Conservation (phyloP, 2,329 filamentous ascomycete species). For the Aquanectria penicillioides region DNA sequence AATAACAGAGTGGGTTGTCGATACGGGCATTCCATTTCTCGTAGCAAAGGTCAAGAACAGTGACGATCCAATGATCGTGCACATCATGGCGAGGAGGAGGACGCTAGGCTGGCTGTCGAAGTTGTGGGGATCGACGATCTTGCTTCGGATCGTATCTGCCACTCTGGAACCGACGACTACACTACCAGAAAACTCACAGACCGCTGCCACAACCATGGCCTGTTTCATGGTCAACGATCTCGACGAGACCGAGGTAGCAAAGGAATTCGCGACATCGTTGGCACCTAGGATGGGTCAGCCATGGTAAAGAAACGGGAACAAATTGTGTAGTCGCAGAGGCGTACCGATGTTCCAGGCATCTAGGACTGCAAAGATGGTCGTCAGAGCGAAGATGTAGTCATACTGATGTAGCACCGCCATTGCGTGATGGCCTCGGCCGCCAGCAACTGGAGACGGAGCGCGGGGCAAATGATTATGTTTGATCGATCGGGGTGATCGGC, state of each 20-base stretch:
- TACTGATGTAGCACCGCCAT: conserved; percentile 58
- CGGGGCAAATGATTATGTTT: background rate
- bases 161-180: conserved; percentile 50
- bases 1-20: conserved; percentile 64
- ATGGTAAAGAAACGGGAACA: background rate
- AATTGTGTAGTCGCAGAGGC: conserved; percentile 4
- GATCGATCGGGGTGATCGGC: conserved; percentile 3
- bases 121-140: conserved; percentile 55
- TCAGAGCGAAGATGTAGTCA: conserved; percentile 66
- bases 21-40: conserved; percentile 61
- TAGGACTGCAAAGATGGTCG: conserved; percentile 65
- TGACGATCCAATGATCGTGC: conserved; percentile 60
- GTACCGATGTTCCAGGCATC: conserved; percentile 69
- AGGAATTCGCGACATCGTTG: conserved; percentile 61
- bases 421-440: background rate
- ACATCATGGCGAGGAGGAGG: conserved; percentile 65
- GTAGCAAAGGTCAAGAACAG: conserved; percentile 64
- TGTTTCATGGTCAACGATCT: conserved; percentile 58
- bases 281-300: conserved; percentile 48
- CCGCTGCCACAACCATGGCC: conserved; percentile 54
- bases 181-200: conserved; percentile 57
- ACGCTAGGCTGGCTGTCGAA: conserved; percentile 57
- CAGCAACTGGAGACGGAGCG: background rate
- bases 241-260: conserved; percentile 58
- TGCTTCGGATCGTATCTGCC: conserved; percentile 58